Percentiles rank a stretch among this genome's conserved stretches.
Conservation (phyloP, 2,329 filamentous ascomycete genomes). For the Penicillium oxalicum region DNA sequence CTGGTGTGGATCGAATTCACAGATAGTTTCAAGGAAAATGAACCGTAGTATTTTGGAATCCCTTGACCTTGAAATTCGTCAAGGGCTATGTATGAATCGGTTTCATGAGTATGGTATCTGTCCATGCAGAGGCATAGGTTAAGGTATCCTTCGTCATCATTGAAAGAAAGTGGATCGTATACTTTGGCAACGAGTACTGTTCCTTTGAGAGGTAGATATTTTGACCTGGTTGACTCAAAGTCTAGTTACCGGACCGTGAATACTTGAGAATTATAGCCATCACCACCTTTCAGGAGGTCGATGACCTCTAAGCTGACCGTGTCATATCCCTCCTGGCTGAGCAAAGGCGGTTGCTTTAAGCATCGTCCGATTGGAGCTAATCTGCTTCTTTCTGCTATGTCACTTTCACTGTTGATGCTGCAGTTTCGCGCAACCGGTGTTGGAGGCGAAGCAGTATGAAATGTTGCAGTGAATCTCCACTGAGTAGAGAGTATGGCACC, state of each 20-base stretch:
- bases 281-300: slow-evolving; percentile 12
- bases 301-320: slow-evolving; percentile 13
- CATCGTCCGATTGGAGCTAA: slow-evolving; percentile 14
- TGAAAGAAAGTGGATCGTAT: slow-evolving; percentile 22
- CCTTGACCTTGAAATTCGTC: too few relatives aligned
- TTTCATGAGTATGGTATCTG: too few relatives aligned
- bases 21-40: too few relatives aligned
- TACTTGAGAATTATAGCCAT: slow-evolving; percentile 16
- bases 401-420: slow-evolving; percentile 8
- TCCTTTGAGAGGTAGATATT: slow-evolving; percentile 2
- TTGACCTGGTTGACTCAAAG: neutral
- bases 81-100: too few relatives aligned
- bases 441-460: slow-evolving; percentile 12
- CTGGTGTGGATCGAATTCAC: too few relatives aligned
- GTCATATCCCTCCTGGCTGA: slow-evolving; percentile 7
- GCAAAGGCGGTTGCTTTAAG: slow-evolving; percentile 15
- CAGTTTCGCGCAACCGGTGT: slow-evolving; percentile 8
- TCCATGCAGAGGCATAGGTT: too few relatives aligned
- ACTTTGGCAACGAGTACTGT: slow-evolving; percentile 18
- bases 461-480: slow-evolving; percentile 16
- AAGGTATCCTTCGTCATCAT: slow-evolving; percentile 13
- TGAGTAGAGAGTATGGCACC: slow-evolving; percentile 11
- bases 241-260: slow-evolving; percentile 11
- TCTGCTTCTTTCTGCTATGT: slow-evolving; percentile 10
- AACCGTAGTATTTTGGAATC: too few relatives aligned